Conservation (phyloP, 2,329 filamentous ascomycete species). For the Bipolaris sorokiniana region DNA sequence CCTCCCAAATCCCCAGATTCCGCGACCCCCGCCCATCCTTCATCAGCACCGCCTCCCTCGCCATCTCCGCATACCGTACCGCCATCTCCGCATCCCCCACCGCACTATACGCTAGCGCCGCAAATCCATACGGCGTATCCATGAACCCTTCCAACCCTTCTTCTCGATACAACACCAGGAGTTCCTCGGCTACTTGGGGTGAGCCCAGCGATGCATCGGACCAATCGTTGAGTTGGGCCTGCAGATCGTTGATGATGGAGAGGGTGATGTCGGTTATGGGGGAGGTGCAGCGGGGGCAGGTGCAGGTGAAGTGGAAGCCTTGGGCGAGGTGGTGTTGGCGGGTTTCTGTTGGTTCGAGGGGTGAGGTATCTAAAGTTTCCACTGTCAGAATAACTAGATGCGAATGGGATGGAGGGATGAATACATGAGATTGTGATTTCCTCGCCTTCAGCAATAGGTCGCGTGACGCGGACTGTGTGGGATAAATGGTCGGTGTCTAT, state of each 20-base stretch:
- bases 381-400: neutral
- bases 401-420: neutral
- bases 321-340: constrained; percentile 42
- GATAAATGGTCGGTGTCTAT: constrained; percentile 46
- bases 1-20: constrained; percentile 43
- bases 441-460: constrained; percentile 44
- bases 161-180: constrained; percentile 45
- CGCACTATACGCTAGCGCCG: constrained; percentile 50
- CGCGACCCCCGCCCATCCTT: constrained; percentile 48
- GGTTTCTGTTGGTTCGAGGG: constrained; percentile 37
- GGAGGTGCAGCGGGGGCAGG: constrained; percentile 46
- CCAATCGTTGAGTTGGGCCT: constrained; percentile 44
- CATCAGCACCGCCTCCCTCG: constrained; percentile 43
- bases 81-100: constrained; percentile 36
- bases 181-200: constrained; percentile 36
- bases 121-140: constrained; percentile 49
- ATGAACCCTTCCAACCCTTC: constrained; percentile 51
- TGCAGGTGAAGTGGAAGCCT: constrained; percentile 52
- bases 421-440: constrained; percentile 53
- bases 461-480: constrained; percentile 49
- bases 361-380: constrained; percentile 38
- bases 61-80: constrained; percentile 43
- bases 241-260: constrained; percentile 37
- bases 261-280: constrained; percentile 42
- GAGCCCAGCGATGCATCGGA: constrained; percentile 16